Percentiles rank a stretch among this genome's conserved stretches.
Evolutionary conservation across 163 green algal species (phyloP).

Genomic region (Botryococcus braunii): DNA sequence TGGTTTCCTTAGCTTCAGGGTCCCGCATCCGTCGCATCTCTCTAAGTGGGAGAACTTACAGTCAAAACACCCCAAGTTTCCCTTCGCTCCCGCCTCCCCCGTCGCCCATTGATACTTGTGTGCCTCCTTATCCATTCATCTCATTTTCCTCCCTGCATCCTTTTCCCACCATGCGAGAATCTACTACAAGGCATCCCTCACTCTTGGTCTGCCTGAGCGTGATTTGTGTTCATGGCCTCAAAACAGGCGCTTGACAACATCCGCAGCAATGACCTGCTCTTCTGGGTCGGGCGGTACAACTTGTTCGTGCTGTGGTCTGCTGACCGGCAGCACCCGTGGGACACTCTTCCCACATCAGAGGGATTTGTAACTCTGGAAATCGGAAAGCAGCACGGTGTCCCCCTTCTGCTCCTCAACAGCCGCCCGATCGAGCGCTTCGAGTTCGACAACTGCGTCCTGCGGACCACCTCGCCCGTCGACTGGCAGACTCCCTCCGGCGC

Average conservation of each 20-base stretch:
- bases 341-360: neutral
- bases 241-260: slow-evolving; percentile 10
- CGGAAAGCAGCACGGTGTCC: slow-evolving; percentile 11
- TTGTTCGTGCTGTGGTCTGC: slow-evolving; percentile 18
- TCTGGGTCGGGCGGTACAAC: slow-evolving; percentile 18
- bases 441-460: slow-evolving; percentile 8
- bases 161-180: no score
- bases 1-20: no score
- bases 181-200: no score
- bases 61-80: no score
- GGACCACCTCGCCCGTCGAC: slow-evolving; percentile 3
- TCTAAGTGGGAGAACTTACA: no score
- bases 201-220: no score
- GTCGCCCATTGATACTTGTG: no score
- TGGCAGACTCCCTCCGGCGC: slow-evolving; percentile 9
- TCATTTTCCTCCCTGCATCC: no score
- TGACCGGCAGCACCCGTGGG: slow-evolving; percentile 17
- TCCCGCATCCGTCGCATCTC: no score
- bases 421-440: neutral
- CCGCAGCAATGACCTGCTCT: slow-evolving; percentile 11
- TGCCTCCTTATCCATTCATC: no score
- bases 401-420: slow-evolving; percentile 6
- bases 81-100: no score
- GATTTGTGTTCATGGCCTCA: no score
- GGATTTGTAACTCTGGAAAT: slow-evolving; percentile 4